Conservation (phyloP, 78 protist genomes). For the Planoprotostelium fungivorum region DNA sequence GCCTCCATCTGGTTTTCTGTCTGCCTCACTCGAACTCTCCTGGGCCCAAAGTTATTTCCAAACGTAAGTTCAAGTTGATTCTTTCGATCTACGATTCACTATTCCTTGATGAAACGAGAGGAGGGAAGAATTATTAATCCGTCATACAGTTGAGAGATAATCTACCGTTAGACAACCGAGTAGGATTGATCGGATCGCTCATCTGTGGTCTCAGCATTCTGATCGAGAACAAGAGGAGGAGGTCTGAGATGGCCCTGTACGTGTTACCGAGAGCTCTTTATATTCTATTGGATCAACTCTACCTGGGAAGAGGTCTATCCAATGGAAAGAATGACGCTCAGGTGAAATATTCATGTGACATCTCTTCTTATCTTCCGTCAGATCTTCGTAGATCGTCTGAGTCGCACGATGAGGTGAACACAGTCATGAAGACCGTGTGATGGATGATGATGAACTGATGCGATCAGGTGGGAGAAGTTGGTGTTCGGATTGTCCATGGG, state of each 20-base stretch:
- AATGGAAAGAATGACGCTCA: not conserved
- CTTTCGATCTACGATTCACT: not conserved
- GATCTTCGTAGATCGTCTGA: not conserved
- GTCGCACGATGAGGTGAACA: not conserved
- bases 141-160: not conserved
- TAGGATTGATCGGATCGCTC: not conserved
- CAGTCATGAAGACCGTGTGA: no score
- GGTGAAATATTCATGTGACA: not conserved
- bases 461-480: not conserved
- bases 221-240: not conserved
- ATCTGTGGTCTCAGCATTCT: not conserved
- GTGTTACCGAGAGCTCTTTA: not conserved
- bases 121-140: no score
- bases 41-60: not conserved
- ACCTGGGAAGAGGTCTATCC: not conserved
- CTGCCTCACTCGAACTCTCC: not conserved
- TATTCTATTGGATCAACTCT: not conserved
- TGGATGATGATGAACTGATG: not conserved
- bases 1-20: not conserved
- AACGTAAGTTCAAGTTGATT: not conserved
- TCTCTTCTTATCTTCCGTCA: not conserved
- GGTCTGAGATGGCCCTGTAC: not conserved
- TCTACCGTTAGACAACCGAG: not conserved
- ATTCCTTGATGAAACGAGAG: no score
- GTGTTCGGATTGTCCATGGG: not conserved